These are phyloP conservation scores for Suhomyces guaymorum DNA, from an alignment of 1,139 yeast genomes.

Conservation along the genomic window DNA sequence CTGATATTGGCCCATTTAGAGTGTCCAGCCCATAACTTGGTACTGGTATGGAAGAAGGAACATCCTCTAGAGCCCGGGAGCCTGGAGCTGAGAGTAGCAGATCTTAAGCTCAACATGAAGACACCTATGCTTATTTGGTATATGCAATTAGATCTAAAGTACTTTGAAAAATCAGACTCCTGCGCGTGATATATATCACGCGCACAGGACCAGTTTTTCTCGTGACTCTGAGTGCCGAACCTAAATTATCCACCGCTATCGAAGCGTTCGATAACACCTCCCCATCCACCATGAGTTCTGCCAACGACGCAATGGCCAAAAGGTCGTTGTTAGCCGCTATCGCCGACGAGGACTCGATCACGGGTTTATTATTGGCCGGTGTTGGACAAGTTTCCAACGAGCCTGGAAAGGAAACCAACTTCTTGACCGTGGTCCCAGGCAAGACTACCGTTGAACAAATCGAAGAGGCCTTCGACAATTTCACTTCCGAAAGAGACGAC, in stretches of 20 bases:
- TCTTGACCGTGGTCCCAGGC: slow-evolving; percentile 73
- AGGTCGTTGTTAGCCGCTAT: slow-evolving; percentile 86
- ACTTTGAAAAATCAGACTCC: neutral
- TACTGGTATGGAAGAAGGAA: slow-evolving; percentile 18
- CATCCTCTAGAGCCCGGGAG: neutral
- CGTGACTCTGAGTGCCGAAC: slow-evolving; percentile 1
- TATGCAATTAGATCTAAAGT: too few species aligned
- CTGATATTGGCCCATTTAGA: slow-evolving; percentile 95
- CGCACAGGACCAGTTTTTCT: neutral
- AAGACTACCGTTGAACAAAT: slow-evolving; percentile 78
- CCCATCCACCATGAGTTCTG: slow-evolving; percentile 26
- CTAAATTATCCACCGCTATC: too few species aligned
- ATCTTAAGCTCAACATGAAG: neutral
- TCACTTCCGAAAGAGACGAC: slow-evolving; percentile 77
- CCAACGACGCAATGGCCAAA: slow-evolving; percentile 51
- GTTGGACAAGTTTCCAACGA: slow-evolving; percentile 80
- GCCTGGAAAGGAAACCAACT: slow-evolving; percentile 74
- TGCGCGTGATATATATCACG: neutral
- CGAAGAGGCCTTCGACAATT: slow-evolving; percentile 71
- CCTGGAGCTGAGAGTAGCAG: neutral
- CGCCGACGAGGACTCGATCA: slow-evolving; percentile 96
- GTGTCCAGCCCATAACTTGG: slow-evolving; percentile 59
- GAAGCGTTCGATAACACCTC: too few species aligned
- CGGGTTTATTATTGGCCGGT: slow-evolving; percentile 95
- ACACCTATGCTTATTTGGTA: too few species aligned